Percentiles rank a stretch among this genome's conserved stretches.
phyloP scores from a whole-genome alignment of 1,284 basidiomycete species.

The Cryptococcus hybrid region DNA sequence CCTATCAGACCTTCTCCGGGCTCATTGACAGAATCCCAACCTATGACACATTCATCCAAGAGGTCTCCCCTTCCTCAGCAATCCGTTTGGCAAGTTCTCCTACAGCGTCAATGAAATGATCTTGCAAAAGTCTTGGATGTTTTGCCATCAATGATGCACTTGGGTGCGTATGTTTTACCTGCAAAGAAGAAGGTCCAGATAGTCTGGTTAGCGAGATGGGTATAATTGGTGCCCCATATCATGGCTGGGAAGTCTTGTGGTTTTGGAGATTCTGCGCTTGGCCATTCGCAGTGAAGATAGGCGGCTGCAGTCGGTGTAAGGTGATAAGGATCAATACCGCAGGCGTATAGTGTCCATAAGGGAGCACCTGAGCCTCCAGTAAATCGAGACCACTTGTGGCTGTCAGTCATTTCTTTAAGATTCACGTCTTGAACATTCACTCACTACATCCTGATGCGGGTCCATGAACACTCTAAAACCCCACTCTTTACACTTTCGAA shows the following conservation, averaged over 20 bases:
- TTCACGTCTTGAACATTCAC: constrained; percentile 44
- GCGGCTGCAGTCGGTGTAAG: constrained; percentile 83
- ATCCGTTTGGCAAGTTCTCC: constrained; percentile 73
- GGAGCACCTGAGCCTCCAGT: constrained; percentile 95
- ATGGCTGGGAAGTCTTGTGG: constrained; percentile 80
- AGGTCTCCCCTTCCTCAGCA: constrained; percentile 61
- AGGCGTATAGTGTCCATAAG: constrained; percentile 89
- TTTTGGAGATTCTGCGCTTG: constrained; percentile 57
- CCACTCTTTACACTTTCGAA: constrained; percentile 86
- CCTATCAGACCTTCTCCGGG: constrained; percentile 85
- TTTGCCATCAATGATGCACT: constrained; percentile 85
- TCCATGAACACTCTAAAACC: constrained; percentile 96
- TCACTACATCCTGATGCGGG: constrained; percentile 92
- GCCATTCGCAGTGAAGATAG: constrained; percentile 86
- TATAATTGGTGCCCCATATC: constrained; percentile 97
- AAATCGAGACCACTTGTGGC: constrained; percentile 89
- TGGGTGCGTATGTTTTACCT: constrained; percentile 83
- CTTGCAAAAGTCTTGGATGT: constrained; percentile 95
- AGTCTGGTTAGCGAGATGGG: constrained; percentile 81
- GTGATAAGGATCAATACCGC: constrained; percentile 82
- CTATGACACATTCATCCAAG: constrained; percentile 82
- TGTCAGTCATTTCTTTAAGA: neutral
- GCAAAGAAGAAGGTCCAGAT: constrained; percentile 95
- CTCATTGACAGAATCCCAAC: constrained; percentile 97
- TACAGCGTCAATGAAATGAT: constrained; percentile 78